Percentiles rank a stretch among this genome's conserved stretches.
These are phyloP conservation scores for Penicillium occitanis DNA, from an alignment of 2,329 filamentous ascomycete genomes.

Conservation along the genomic window DNA sequence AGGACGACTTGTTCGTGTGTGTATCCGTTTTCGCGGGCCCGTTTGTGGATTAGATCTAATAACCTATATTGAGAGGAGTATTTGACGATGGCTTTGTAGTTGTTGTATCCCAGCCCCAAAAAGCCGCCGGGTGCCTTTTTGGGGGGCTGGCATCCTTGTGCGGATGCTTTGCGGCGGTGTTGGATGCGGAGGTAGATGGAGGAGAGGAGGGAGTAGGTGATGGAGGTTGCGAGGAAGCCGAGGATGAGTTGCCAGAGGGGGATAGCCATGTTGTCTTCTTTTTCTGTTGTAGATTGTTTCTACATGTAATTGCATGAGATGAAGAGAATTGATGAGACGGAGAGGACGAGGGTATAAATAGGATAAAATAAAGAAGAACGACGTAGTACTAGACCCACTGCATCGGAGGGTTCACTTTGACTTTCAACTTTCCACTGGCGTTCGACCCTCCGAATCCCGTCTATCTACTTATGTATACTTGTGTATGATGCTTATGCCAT, in stretches of 20 bases:
- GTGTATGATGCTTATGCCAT: neutral
- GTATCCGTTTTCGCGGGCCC: neutral
- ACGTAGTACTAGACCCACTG: neutral
- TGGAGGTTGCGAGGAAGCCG: neutral
- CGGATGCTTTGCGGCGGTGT: conserved; percentile 11
- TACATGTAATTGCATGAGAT: neutral
- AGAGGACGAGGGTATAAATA: neutral
- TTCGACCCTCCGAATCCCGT: neutral
- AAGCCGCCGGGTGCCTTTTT: neutral
- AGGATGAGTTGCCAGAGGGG: conserved; percentile 7
- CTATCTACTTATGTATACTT: neutral
- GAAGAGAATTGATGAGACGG: neutral
- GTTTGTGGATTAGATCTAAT: neutral
- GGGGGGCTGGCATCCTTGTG: conserved; percentile 16
- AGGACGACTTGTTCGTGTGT: conserved; percentile 6
- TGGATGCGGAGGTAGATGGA: conserved; percentile 1
- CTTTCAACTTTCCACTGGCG: no score
- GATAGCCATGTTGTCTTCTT: conserved; percentile 8
- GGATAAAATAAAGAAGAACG: no score
- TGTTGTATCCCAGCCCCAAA: neutral
- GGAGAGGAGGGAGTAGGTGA: conserved; percentile 4
- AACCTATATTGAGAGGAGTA: neutral
- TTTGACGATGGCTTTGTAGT: neutral
- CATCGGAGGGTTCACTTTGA: neutral
- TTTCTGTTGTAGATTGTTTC: no score